These are phyloP conservation scores for Saturnispora zaruensis DNA, from an alignment of 805 yeast species.

Conservation along the genomic window DNA sequence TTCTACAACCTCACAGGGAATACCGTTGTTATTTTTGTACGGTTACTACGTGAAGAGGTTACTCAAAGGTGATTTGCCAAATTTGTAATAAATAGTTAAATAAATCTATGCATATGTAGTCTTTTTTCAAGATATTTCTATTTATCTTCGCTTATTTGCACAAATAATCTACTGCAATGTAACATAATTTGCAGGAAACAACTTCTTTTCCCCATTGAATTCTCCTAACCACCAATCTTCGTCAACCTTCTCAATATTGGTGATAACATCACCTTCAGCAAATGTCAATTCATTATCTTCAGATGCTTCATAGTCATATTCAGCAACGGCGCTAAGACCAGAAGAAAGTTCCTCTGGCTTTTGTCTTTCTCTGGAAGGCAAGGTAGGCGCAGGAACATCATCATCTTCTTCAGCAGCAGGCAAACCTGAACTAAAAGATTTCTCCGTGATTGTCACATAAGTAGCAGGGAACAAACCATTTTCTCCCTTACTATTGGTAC, in stretches of 20 bases:
- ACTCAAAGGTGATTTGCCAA: neutral
- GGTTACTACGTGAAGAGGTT: conserved; percentile 19
- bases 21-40: conserved; percentile 46
- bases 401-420: conserved; percentile 1
- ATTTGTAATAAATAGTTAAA: neutral
- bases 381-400: conserved; percentile 14
- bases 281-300: conserved; percentile 89
- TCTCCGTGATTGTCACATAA: conserved; percentile 36
- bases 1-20: conserved; percentile 40
- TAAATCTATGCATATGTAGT: neutral
- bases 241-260: conserved; percentile 79
- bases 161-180: conserved; percentile 15
- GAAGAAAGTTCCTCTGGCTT: conserved; percentile 18
- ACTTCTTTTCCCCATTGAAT: conserved; percentile 65
- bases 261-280: conserved; percentile 72
- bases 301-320: conserved; percentile 76
- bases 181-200: conserved; percentile 92
- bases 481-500: conserved; percentile 33
- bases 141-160: neutral
- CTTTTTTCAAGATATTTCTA: neutral
- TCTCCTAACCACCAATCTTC: conserved; percentile 98
- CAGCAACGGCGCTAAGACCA: conserved; percentile 50
- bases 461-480: conserved; percentile 51
- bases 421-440: neutral
- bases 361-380: conserved; percentile 12